Conservation (phyloP, 2,329 filamentous ascomycete genomes). For the Immersiporthe knoxdaviesiana region DNA sequence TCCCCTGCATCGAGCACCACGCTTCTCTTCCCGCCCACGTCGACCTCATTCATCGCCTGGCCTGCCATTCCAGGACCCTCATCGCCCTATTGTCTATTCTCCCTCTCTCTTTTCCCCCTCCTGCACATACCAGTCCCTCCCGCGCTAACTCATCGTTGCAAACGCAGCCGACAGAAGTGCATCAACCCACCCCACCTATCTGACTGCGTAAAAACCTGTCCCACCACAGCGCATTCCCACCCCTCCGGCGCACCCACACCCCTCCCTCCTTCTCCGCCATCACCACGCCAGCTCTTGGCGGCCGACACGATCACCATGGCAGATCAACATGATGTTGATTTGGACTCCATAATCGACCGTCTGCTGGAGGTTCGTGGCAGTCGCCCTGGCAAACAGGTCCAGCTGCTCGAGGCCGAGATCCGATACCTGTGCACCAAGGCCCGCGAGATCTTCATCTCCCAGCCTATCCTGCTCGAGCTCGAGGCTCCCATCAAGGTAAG, state of each 20-base stretch:
- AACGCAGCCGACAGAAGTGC: constrained; percentile 28
- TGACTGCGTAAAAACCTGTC: constrained; percentile 31
- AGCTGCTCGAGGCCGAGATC: constrained; percentile 94
- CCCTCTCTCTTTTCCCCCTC: neutral
- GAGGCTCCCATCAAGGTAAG: constrained; percentile 98
- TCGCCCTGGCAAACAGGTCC: constrained; percentile 97
- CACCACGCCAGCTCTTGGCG: constrained; percentile 36
- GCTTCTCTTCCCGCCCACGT: neutral
- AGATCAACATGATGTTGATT: constrained; percentile 84
- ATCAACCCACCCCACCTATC: constrained; percentile 29
- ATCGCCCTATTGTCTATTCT: neutral
- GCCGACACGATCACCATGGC: constrained; percentile 55
- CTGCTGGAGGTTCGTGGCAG: constrained; percentile 96
- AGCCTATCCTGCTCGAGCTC: constrained; percentile 95
- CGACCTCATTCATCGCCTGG: constrained; percentile 10
- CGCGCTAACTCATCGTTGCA: neutral
- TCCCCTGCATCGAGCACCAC: constrained; percentile 8
- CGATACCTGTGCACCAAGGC: constrained; percentile 97
- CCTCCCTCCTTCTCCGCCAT: constrained; percentile 30
- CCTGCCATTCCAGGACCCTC: constrained; percentile 10
- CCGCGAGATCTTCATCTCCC: constrained; percentile 98
- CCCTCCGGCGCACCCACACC: constrained; percentile 29
- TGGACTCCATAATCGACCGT: constrained; percentile 99
- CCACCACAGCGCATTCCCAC: constrained; percentile 30
- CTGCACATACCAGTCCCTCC: neutral